Percentiles rank a stretch among this genome's conserved stretches.
phyloP scores from a whole-genome alignment of 805 yeast species.

The Suhomyces vadensis region DNA sequence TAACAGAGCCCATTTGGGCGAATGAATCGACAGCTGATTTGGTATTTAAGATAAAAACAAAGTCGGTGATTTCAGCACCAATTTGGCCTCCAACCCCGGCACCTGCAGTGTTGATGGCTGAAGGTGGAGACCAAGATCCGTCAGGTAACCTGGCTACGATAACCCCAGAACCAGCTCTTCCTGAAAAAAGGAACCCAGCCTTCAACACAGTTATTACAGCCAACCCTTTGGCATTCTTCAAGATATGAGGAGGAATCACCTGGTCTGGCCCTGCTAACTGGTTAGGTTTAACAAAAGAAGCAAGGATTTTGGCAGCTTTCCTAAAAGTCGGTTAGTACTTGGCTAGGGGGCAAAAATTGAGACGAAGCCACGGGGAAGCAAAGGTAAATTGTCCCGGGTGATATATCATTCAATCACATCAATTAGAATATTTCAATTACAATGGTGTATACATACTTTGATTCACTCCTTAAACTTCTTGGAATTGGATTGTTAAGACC shows the following conservation, averaged over 20 bases:
- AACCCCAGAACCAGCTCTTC: conserved; percentile 96
- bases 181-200: conserved; percentile 95
- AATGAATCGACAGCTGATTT: conserved; percentile 89
- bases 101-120: conserved; percentile 93
- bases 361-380: background rate
- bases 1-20: conserved; percentile 90
- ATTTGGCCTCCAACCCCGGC: conserved; percentile 99
- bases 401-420: background rate
- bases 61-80: conserved; percentile 95
- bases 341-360: background rate
- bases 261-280: conserved; percentile 86
- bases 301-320: conserved; percentile 89
- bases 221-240: conserved; percentile 88
- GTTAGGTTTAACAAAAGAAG: conserved; percentile 92
- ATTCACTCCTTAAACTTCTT: conserved; percentile 80
- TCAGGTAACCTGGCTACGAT: conserved; percentile 92
- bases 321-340: conserved; percentile 41
- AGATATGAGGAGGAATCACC: conserved; percentile 84
- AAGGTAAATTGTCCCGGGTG: background rate
- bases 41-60: conserved; percentile 87
- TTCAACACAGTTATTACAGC: conserved; percentile 92
- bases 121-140: conserved; percentile 97
- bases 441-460: conserved; percentile 56
- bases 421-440: background rate
- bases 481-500: conserved; percentile 92